phyloP scores from a whole-genome alignment of 768 basidiomycete species.

The Termitomyces sp. region DNA sequence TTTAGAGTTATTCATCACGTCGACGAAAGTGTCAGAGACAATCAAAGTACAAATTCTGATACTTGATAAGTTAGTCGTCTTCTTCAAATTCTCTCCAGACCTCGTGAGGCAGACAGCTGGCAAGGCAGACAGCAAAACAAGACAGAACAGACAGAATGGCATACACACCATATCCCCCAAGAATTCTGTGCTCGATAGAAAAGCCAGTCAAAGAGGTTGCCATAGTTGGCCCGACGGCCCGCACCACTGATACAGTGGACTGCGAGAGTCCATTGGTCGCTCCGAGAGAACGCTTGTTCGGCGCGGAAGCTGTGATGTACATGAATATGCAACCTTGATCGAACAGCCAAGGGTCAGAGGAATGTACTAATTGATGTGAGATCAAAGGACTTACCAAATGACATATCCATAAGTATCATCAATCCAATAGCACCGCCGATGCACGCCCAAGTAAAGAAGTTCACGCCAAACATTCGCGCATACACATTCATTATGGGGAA shows the following conservation, averaged over 20 bases:
- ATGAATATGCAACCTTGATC: conserved; percentile 42
- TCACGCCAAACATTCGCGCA: conserved; percentile 26
- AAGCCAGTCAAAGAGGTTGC: conserved; percentile 48
- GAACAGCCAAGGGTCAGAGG: neutral
- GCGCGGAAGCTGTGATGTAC: conserved; percentile 44
- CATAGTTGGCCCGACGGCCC: conserved; percentile 44
- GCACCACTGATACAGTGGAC: conserved; percentile 36
- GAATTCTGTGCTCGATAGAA: conserved; percentile 40
- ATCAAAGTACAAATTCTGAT: no score
- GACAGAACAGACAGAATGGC: conserved; percentile 28
- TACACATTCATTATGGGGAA: conserved; percentile 40
- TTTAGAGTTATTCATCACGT: no score
- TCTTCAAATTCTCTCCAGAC: conserved; percentile 26
- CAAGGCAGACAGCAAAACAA: conserved; percentile 26
- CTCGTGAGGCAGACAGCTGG: conserved; percentile 28
- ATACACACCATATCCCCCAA: conserved; percentile 45
- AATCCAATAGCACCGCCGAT: conserved; percentile 21
- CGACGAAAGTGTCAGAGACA: no score
- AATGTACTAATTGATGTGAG: no score
- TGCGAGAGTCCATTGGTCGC: conserved; percentile 46
- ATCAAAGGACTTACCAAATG: conserved; percentile 28
- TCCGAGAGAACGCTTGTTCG: conserved; percentile 44
- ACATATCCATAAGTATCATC: conserved; percentile 32
- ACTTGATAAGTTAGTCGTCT: neutral
- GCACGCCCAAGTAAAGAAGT: conserved; percentile 28